Evolutionary conservation across 2,329 filamentous ascomycete genomes (phyloP), one percentile per base, ranked within the genome.

Genomic region (Tolypocladium amazonense): DNA sequence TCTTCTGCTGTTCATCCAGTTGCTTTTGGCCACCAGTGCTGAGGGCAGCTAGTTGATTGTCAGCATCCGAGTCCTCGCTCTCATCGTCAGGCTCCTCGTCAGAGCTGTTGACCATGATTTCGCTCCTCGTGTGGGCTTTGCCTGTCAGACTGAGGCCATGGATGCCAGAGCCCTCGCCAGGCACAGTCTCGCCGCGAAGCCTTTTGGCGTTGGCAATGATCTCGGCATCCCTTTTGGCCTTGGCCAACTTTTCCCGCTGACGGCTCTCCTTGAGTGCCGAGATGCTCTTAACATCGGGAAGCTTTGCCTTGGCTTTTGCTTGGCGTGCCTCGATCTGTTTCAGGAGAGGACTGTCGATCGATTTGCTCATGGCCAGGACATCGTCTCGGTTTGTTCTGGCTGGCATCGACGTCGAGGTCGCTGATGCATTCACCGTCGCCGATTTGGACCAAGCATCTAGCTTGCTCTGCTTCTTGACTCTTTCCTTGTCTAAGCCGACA

Each of bases 101-200:
- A 3, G 86, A 88, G 61, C 87, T 89, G 60, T 88, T 87, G 30
- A 97, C 90, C 91, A 97, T 96, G 72, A 97, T 91, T 64, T 93
- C 91, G 68, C 88, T 89, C 63, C 89, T 89, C 3, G 84, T 81
- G 68, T 93, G 88, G 59, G 94, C 91, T 73, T 93, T 94, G 61
- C 90, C 90, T 59, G 83, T 78, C 1, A 92, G 79, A 41, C 88
- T 80, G 56, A 95, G 81, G 33, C 87, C 87, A 63, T 84, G 81
- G 12, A 94, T 75, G 25, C 89, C 91, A 61, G 90, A 94, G 2
- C 90, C 90, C 70, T 92, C 90, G 61, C 90, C 88, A 11, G 82
- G 63, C 20, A 71, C 71, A 14, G 64, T 67, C 60, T 75, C 73
- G 33, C 73, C 73, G 39, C 74, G 68, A 25, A 75, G 65, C 59